A percentile compares a stretch with the other conserved stretches of the same genome.
These are phyloP conservation scores for Quercus mongolica DNA, from an alignment of 306 rosid genomes.

Conservation along the genomic window DNA sequence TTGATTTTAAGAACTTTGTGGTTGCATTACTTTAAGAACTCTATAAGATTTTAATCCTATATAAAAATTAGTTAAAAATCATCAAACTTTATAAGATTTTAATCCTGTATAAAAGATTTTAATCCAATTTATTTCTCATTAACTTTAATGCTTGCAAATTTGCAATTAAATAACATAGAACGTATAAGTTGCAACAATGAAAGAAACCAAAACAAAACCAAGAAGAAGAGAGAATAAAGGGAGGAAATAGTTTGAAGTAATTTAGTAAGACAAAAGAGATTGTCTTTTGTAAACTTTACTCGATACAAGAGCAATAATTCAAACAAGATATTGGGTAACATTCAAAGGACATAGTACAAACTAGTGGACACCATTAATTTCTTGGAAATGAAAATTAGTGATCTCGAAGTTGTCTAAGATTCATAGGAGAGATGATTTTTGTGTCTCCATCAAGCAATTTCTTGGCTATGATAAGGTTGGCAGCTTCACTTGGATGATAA, in stretches of 20 bases:
- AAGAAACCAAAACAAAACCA: not conserved
- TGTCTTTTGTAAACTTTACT: not conserved
- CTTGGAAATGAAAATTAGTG: conserved; percentile 18
- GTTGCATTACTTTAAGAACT: no score
- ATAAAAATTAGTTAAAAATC: no score
- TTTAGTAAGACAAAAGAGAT: not conserved
- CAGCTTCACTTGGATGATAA: conserved; percentile 92
- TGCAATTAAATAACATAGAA: not conserved
- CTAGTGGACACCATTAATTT: not conserved
- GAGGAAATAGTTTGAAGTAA: not conserved
- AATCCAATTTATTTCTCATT: not conserved
- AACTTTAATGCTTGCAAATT: not conserved
- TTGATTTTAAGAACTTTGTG: no score
- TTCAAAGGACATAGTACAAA: not conserved
- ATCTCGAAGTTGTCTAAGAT: conserved; percentile 79
- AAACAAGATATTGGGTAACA: not conserved
- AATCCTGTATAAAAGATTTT: no score
- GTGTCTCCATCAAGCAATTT: conserved; percentile 74
- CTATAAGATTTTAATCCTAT: no score
- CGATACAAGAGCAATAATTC: not conserved
- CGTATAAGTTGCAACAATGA: not conserved
- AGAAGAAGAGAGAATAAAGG: not conserved
- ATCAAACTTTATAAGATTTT: no score
- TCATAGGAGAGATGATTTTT: conserved; percentile 62
- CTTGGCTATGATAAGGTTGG: conserved; percentile 73